Evolutionary conservation across 1,284 basidiomycete genomes (phyloP), one percentile per base, ranked within the genome.

Genomic region (Boletus holoroseus): DNA sequence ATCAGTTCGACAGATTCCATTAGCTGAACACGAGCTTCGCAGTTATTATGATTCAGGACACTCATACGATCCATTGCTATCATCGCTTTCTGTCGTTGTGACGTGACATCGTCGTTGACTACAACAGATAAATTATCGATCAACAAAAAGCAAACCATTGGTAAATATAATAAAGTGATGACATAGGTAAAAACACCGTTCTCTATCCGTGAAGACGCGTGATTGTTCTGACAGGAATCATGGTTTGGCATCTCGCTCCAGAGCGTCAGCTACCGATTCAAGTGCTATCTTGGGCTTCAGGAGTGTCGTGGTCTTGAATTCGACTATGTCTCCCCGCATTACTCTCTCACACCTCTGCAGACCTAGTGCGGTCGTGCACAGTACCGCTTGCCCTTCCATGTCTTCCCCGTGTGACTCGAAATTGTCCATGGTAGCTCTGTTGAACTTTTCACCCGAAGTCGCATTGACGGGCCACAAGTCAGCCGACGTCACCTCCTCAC

Each of bases 401-500:
- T 48, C 37, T 0, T 45, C 54, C 0, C 36, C 53, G 18, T 50
- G 49, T 7, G 60, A 50, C 47, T 68, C 70, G 35, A 74, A 68
- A 43, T 78, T 73, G 15, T 76, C 73, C 78, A 82, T 78, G 30
- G 51, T 60, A 3, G 55, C 55, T 0, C 57, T 51, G 49, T 76
- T 68, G 47, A 74, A 81, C n/a, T 47, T 56, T 1, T 67, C 61
- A 22, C 72, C 73, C 1, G 71, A 67, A 0, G 59, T 54, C n/a
- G 71, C 66, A 35, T 73, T 68, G 34, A 74, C 61, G 32, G 74
- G 69, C 63, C 74, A 69, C 51, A 77, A 51, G 53, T 79, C 79
- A 36, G 72, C 73, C 0, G 76, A 78, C 0, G 75, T 74, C 30
- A 82, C 67, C 18, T 74, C 73, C 57, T 81, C 77, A 1, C 78